Base-by-base conservation (phyloP, 2,329 filamentous ascomycete genomes). In the Akanthomyces uredinophilus region DNA sequence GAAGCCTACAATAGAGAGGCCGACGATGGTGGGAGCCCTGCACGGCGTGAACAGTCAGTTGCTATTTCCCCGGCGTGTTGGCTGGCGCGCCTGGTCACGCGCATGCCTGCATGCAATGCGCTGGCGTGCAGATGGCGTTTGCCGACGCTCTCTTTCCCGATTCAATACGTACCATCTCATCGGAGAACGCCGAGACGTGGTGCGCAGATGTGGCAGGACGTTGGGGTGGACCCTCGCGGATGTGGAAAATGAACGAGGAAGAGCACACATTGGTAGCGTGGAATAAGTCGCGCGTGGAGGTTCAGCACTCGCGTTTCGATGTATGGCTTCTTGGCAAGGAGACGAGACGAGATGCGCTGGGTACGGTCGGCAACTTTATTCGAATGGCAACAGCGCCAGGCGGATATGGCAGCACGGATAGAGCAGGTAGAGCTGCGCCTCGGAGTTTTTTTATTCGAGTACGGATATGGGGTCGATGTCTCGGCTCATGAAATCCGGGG, bases 201-300 rank as follows among this genome's bases (percentile, higher is more conserved):
- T 70, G 72, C 51, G 71, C 52, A 73, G 63, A 58, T 71, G 70
- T 39, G 71, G 70, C 44, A 75, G 69, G 66, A 72, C 70, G 65
- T 66, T 70, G 32, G 71, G 72, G 60, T 75, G 70, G 47, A 73
- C 71, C 52, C 68, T 72, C 41, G 72, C 71, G 27, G 73, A 70
- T 27, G 73, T 72, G 50, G 74, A 73, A 67, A 75, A 74, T 51
- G 65, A 63, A 62, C 72, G 68, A 1, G 68, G 66, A 24, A 63
- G 60, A 58, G 65, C 63, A 22, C 51, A 59, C 64, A 66, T 65
- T 29, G 47, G 56, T 39, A 24, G 52, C 54, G 49, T 16, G 18
- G 37, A 27, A 13, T n/a, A 46, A 18, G 11, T 56, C 27, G 10
- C 44, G 46, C 27, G 16, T 20, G 37, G 39, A 5, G 18, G 24